These are phyloP conservation scores for Diaporthe eres DNA, from an alignment of 2,329 filamentous ascomycete genomes.

Conservation along the genomic window DNA sequence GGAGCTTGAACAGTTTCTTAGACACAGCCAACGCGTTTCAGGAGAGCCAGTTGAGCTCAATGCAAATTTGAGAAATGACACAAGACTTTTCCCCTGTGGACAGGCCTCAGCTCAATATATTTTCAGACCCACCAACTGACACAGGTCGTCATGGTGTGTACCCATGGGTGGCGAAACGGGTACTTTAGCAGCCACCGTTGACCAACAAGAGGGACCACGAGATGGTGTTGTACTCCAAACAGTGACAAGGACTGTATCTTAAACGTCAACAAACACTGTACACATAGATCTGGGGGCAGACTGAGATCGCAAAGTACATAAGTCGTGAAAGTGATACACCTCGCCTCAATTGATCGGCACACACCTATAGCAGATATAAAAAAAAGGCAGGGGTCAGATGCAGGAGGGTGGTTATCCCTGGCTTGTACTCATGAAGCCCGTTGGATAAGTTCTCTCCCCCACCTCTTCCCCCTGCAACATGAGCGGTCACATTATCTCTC, in stretches of 20 bases:
- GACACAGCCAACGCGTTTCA: not conserved
- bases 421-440: not conserved
- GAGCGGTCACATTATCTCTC: constrained; percentile 35
- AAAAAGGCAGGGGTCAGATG: not conserved
- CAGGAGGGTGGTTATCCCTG: not conserved
- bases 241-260: not conserved
- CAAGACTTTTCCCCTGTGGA: not conserved
- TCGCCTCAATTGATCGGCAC: not conserved
- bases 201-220: not conserved
- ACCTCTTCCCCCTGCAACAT: not conserved
- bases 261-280: not conserved
- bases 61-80: not conserved
- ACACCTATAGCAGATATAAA: not conserved
- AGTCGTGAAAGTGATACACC: not conserved
- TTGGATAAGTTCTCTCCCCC: not conserved
- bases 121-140: not conserved
- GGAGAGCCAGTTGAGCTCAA: not conserved
- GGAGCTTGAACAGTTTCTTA: not conserved
- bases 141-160: not conserved
- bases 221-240: not conserved
- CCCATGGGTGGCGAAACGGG: not conserved
- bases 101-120: not conserved
- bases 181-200: not conserved
- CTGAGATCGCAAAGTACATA: not conserved
- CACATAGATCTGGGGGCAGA: not conserved